Base-by-base conservation (phyloP, 2,329 filamentous ascomycete genomes). In the Falciphora oryzae region DNA sequence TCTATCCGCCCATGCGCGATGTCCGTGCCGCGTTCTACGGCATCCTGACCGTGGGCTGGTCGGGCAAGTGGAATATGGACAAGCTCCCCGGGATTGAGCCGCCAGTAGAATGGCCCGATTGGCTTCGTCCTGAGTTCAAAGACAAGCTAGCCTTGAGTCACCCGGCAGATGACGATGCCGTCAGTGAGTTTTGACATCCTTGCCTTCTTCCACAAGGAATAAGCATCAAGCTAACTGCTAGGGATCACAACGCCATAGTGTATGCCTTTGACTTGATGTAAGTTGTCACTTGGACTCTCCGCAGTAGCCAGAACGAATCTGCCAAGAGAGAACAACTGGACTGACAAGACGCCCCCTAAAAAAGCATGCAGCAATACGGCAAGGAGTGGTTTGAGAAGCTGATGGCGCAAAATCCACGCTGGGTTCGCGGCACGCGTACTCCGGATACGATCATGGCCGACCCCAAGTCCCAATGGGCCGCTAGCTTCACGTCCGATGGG, bases 161-260 rank as follows among this genome's bases (percentile, higher is more conserved):
- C 64, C 84, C 83, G 11, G 84, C 85, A 66, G 84, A 85, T 56
- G 83, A 86, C 59, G 84, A 86, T 63, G 83, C 83, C 0, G 78
- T 85, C 2, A 1, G 38, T 44, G 13, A 35, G 32, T 13, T n/a
- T n/a, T n/a, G n/a, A 32, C 32, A 22, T 44, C 8, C 5, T 53
- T n/a, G 7, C 44, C n/a, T 22, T 2, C 2, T 11, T n/a, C 8
- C 14, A 18, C 10, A 35, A 11, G 32, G 1, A 35, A 11, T 35
- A 14, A 38, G 4, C 11, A 38, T 38, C 13, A 7, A n/a, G 10
- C 18, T 53, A n/a, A n/a, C 6, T n/a, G 44, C 73, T 83, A 0
- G 32, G 3, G 13, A 35, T 2, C 32, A 8, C 32, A 3, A 35
- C 32, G 32, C 13, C 32, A 13, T 11, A 35, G 32, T n/a, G n/a